Base-by-base conservation (phyloP, 2,329 filamentous ascomycete genomes). In the Rutstroemia sp. region DNA sequence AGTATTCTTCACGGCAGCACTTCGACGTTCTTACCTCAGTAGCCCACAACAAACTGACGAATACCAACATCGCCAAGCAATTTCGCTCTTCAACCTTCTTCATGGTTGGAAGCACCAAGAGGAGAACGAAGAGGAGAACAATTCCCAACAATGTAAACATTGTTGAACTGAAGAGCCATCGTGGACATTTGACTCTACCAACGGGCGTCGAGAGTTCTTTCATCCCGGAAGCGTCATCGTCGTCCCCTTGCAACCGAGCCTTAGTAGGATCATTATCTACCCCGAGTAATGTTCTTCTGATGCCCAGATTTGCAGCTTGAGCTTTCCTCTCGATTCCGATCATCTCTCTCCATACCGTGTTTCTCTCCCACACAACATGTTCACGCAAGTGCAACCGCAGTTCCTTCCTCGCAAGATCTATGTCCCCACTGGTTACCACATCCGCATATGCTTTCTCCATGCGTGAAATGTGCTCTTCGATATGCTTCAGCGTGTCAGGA, bases 301-400 rank as follows among this genome's bases (percentile, higher is more conserved):
- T 76, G 44, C 94, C 94, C 62, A 99, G 80, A 64, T 92, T 94
- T 8, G 92, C 92, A 8, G 94, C 95, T 73, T 97, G 92, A 1
- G 90, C 90, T 69, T 95, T 92, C 21, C 94, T 82, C 75, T 99
- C 95, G 64, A 99, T 92, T 53, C 92, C 94, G 69, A 99, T 99
- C 83, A 99, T 94, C 66, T 99, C 94, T 73, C 95, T 80, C 94
- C 94, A 99, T 17, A 99, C 94, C 0, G 94, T 99, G 69, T 99
- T 99, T 57, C 94, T 83, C 71, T 99, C 95, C 95, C 94, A 99
- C 0, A 97, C 92, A 19, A 99, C 92, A 71, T 99, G 94, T 73
- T 99, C 95, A 57, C 94, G 80, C 25, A 99, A 79, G 68, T 99
- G 92, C 30, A 96, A 82, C 54, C 94, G 83, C 57, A 99, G 77